Base-by-base conservation (phyloP, 106 monocot species). In the Dendrobium officinale region DNA sequence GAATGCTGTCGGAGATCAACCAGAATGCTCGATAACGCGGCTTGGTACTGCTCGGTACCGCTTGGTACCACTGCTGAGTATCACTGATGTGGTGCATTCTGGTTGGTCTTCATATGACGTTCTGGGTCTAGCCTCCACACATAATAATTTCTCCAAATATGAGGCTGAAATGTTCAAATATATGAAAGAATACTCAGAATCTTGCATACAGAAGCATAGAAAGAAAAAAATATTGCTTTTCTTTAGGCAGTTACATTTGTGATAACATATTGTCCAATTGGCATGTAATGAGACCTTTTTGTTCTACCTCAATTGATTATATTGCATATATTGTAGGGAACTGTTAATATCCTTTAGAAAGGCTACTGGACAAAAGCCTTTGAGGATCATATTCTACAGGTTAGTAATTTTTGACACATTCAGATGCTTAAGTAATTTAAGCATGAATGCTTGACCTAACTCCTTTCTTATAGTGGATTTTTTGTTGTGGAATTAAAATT, bases 351-450 rank as follows among this genome's bases (percentile, higher is more conserved):
- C 98, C 51, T 99, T 95, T 70, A 87, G 86, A 61, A 86, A 72
- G 70, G 92, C 98, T 67, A 99, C 95, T 64, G 91, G 91, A 42
- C 88, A 87, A 31, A 95, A 95, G 81, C 98, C 98, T 77, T 79
- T 91, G 80, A 85, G 98, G 19, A 99, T 99, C 54, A 99, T 99
- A 66, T 99, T 99, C 81, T 99, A 99, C 79, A 89, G 96, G 96
- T 96, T 24, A 64, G 10, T 59, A 6, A 10, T 56, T 72, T 3
- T 67, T 18, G 22, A 10, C n/a, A 55, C 13, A 55, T 58, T 56
- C 44, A 41, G 40, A 2, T 55, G 43, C 18, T 49, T 18, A 19
- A 22, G 17, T 15, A 58, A 27, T 37, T 73, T 27, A 17, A 48
- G 19, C 18, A 26, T 4, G 47, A 64, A 18, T 58, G 58, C 20